Conservation (phyloP, 2,329 filamentous ascomycete species). For the Stemphylium beticola region DNA sequence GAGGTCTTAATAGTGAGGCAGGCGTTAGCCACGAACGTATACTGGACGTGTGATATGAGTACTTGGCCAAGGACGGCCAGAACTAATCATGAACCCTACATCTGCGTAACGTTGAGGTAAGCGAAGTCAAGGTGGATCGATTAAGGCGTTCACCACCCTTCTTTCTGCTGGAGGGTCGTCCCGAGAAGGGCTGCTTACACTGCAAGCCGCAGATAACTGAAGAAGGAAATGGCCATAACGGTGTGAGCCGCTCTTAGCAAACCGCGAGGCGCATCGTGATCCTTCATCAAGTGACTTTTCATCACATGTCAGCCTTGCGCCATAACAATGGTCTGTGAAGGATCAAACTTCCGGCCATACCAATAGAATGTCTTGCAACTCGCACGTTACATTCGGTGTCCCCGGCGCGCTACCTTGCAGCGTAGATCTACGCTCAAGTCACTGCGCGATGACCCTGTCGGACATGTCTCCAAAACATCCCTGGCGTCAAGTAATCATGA, state of each 20-base stretch:
- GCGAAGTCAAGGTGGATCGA: constrained; percentile 16
- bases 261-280: not conserved
- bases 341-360: not conserved
- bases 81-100: constrained; percentile 22
- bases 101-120: constrained; percentile 18
- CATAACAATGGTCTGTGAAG: not conserved
- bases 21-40: constrained; percentile 32
- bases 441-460: constrained; percentile 16
- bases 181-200: constrained; percentile 38
- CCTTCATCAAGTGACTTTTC: not conserved
- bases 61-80: constrained; percentile 15
- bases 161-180: constrained; percentile 32
- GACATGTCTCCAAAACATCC: constrained; percentile 20
- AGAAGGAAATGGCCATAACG: not conserved
- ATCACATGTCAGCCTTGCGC: constrained; percentile 11
- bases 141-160: constrained; percentile 14
- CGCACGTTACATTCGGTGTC: constrained; percentile 15
- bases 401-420: constrained; percentile 9
- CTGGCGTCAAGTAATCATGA: not conserved
- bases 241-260: not conserved
- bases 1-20: constrained; percentile 23
- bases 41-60: constrained; percentile 30
- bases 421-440: constrained; percentile 16
- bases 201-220: constrained; percentile 10
- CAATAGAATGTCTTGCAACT: not conserved